Evolutionary conservation across 2,329 filamentous ascomycete genomes (phyloP), one percentile per base, ranked within the genome.

Genomic region (Aureobasidium vineae): DNA sequence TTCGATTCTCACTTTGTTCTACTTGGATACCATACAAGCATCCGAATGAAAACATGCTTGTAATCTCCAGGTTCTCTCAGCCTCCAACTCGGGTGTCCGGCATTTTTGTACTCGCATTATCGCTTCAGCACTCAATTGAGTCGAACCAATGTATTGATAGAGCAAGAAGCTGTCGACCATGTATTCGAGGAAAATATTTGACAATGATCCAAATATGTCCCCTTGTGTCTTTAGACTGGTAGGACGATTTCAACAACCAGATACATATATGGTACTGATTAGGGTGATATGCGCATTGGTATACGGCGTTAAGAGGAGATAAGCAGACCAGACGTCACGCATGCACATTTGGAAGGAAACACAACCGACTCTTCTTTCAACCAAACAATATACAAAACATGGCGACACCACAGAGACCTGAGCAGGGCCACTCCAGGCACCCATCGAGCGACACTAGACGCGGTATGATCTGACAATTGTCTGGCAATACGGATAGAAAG

Each of bases 381-480:
- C 21, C 5, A 13, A 15, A 41, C 28, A 33, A 15, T 3, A 13
- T 3, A 23, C 5, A 5, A 45, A 31, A 43, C 26, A 64, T 64
- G 61, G 23, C 61, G 2, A 10, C 45, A 45, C 61, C 47, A 54
- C 19, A 43, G 2, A 43, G 61, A 45, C 61, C 47, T 3, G 61
- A 64, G 26, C 61, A 64, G 23, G 61, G 61, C 15, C 47, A 64
- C 15, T 41, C 47, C 11, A 26, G 61, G 19, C 38, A 64, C 36
- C 45, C 5, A 3, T 63, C 60, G 5, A 54, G 47, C 33, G 59
- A 63, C 21, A 41, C 16, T 31, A 52, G 59, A 16, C 61, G 61
- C 5, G 60, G 63, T 56, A 65, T 41, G 40, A 11, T 23, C 11
- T 43, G 19, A 10, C 45, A n/a, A 10, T 1, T 36, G 5, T 2